Evolutionary conservation across 2,329 filamentous ascomycete genomes (phyloP), one percentile per base, ranked within the genome.

Genomic region (Fusarium robinianum): DNA sequence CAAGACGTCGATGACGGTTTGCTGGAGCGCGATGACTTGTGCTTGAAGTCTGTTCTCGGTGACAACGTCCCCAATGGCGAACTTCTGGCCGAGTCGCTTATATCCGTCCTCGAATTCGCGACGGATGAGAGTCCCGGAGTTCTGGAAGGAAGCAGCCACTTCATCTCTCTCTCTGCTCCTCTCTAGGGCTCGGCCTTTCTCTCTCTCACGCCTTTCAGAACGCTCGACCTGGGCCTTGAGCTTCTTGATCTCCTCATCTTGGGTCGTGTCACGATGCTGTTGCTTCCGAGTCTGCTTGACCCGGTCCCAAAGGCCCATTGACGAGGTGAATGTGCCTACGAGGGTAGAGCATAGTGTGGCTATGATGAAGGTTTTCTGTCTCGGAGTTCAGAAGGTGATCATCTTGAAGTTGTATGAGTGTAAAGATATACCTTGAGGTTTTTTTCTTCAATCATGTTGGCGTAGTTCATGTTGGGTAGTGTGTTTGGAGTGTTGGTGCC

Each of bases 351-450:
- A 61, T 30, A 61, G 24, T 1, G 53, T 56, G 4, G 57, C 57
- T 21, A 60, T 57, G n/a, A 60, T 60, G 29, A 57, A 60, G 14
- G 57, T 58, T 58, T 60, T 60, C 58, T 55, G 24, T 10, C 5
- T 15, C 15, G 19, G 18, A 11, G 5, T n/a, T 42, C 41, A 46
- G 46, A 24, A 29, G 23, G 18, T 17, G 15, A 32, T 7, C 12
- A 21, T 2, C n/a, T n/a, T n/a, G n/a, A 12, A 26, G 17, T 9
- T 8, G 17, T 9, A 17, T 29, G 26, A 15, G 11, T 21, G 22
- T 11, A 3, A 14, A 32, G 3, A 32, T 8, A 6, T 46, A 53
- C 51, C 47, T 60, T 60, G 51, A 60, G 57, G 51, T 53, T 49
- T 9, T 59, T 57, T 39, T 60, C 57, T 51, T 60, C 56, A 38